Percentiles rank a stretch among this genome's conserved stretches.
phyloP scores from a whole-genome alignment of 2,329 filamentous ascomycete genomes.

The Diaporthe amygdali region DNA sequence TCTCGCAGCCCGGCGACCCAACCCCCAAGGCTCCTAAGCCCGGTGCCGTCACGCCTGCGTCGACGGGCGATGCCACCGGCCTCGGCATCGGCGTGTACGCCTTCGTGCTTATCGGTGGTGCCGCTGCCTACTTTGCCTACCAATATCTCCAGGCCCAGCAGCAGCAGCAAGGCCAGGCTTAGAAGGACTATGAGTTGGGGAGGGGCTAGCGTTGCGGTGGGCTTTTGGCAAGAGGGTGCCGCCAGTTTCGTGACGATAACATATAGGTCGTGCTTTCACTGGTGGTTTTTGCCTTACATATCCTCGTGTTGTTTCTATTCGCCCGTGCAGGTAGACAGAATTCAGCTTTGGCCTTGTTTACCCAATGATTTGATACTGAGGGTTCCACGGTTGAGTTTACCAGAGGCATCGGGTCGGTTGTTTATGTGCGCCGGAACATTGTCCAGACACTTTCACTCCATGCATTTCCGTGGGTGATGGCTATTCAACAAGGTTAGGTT shows the following conservation, averaged over 20 bases:
- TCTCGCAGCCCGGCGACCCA: slow-evolving; percentile 75
- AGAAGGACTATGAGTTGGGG: not conserved
- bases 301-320: not conserved
- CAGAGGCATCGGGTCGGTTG: not conserved
- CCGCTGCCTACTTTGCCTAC: slow-evolving; percentile 80
- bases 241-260: not conserved
- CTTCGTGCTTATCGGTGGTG: slow-evolving; percentile 77
- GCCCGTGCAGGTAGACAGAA: slow-evolving; percentile 16
- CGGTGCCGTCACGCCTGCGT: slow-evolving; percentile 54
- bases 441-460: not conserved
- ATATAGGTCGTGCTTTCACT: not conserved
- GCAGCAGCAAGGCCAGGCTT: slow-evolving; percentile 20
- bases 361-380: not conserved
- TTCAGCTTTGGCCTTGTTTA: not conserved
- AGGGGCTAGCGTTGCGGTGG: not conserved
- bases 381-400: not conserved
- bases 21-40: slow-evolving; percentile 65
- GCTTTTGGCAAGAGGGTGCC: not conserved
- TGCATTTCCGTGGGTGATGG: not conserved
- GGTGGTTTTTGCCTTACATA: slow-evolving; percentile 6
- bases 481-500: not conserved
- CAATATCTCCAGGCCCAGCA: slow-evolving; percentile 77
- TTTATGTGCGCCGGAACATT: not conserved
- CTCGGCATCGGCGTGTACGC: slow-evolving; percentile 83
- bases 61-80: slow-evolving; percentile 55